Percentiles rank a stretch among this genome's conserved stretches.
Conservation (phyloP, 805 yeast species). For the Wickerhamiella lipophila region DNA sequence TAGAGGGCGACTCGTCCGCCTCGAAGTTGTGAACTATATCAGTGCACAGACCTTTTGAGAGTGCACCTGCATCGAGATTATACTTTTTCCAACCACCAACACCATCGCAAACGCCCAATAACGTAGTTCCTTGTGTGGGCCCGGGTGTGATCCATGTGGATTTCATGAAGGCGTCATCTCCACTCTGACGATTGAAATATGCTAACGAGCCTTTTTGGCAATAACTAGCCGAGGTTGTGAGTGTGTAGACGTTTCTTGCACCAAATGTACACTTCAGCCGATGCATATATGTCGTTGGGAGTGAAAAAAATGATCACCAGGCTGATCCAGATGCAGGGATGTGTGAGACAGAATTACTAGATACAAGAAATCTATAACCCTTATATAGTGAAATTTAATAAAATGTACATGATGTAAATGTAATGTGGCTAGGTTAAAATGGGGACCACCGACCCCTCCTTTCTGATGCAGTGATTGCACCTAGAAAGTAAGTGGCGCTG, state of each 20-base stretch:
- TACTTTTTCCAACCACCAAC: constrained; percentile 96
- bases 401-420: too few relatives aligned
- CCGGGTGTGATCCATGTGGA: constrained; percentile 20
- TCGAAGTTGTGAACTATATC: constrained; percentile 36
- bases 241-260: constrained; percentile 13
- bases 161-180: constrained; percentile 20
- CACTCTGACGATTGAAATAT: constrained; percentile 15
- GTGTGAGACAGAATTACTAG: background rate
- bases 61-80: constrained; percentile 81
- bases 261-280: background rate
- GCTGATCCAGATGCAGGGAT: background rate
- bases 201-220: constrained; percentile 20
- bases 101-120: constrained; percentile 55
- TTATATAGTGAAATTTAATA: too few relatives aligned
- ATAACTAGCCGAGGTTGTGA: constrained; percentile 15
- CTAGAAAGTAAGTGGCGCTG: too few relatives aligned
- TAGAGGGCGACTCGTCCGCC: constrained; percentile 14
- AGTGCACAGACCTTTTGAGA: constrained; percentile 64
- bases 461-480: too few relatives aligned
- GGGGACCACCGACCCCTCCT: too few relatives aligned
- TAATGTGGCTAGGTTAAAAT: too few relatives aligned
- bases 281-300: background rate
- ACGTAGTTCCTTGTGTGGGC: constrained; percentile 16
- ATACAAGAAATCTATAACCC: background rate
- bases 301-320: background rate